These are phyloP conservation scores for Phialophora chinensis DNA, from an alignment of 2,329 filamentous ascomycete genomes.

Conservation along the genomic window DNA sequence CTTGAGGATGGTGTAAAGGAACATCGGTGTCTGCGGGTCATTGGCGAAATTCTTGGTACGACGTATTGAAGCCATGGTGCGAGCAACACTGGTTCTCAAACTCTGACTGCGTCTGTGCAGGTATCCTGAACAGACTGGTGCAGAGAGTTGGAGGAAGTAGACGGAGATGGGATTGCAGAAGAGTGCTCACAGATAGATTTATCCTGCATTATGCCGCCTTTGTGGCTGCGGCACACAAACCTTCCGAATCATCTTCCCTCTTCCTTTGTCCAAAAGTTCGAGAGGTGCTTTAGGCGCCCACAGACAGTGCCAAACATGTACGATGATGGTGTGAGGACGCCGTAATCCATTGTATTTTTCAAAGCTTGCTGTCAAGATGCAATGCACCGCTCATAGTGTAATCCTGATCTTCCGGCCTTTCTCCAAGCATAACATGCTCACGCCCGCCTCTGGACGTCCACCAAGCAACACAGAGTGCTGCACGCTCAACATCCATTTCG, in stretches of 20 bases:
- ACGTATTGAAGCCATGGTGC: conserved; percentile 29
- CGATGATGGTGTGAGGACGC: background rate
- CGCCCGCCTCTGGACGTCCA: conserved; percentile 73
- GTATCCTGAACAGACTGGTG: background rate
- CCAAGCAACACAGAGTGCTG: conserved; percentile 80
- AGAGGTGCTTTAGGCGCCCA: background rate
- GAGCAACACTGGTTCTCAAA: background rate
- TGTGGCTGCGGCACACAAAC: conserved; percentile 8
- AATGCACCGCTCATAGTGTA: conserved; percentile 64
- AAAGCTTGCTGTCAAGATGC: conserved; percentile 57
- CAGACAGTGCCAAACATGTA: conserved; percentile 6
- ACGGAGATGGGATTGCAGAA: background rate
- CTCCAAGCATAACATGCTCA: conserved; percentile 60
- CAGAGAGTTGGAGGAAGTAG: background rate
- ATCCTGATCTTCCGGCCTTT: conserved; percentile 43
- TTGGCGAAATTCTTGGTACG: conserved; percentile 42
- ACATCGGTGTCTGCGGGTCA: conserved; percentile 58
- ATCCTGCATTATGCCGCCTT: conserved; percentile 2
- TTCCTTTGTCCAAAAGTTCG: background rate
- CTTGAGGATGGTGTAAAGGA: conserved; percentile 62
- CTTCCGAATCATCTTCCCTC: background rate
- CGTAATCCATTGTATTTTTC: conserved; percentile 33
- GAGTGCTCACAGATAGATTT: background rate
- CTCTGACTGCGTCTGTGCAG: background rate
- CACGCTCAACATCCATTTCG: conserved; percentile 87